Evolutionary conservation across 2,329 filamentous ascomycete species (phyloP).

Genomic region (Nemania sp.): DNA sequence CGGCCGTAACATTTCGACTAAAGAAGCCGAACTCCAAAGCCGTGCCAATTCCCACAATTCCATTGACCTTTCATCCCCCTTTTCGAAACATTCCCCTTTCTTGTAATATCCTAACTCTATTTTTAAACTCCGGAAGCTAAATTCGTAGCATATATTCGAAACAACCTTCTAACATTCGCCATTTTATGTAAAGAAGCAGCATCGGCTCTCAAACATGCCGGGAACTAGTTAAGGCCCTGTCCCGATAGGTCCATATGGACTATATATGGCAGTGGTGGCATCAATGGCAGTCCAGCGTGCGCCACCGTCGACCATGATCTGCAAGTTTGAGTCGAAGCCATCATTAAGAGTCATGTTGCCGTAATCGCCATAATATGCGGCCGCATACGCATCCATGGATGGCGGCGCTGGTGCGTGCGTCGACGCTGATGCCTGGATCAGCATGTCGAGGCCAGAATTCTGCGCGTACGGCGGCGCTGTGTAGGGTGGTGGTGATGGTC

Average conservation of each 20-base stretch:
- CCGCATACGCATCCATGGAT: slow-evolving; percentile 27
- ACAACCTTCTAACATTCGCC: too few relatives aligned
- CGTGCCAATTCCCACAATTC: too few relatives aligned
- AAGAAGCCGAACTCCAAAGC: too few relatives aligned
- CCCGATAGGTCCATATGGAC: slow-evolving; percentile 29
- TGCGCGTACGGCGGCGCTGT: slow-evolving; percentile 29
- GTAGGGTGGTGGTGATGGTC: slow-evolving; percentile 22
- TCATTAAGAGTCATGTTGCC: slow-evolving; percentile 42
- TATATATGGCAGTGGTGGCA: slow-evolving; percentile 33
- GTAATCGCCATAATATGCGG: slow-evolving; percentile 34
- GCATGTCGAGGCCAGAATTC: slow-evolving; percentile 45
- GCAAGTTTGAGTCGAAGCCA: slow-evolving; percentile 52
- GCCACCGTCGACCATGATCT: slow-evolving; percentile 48
- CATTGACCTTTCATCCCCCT: too few relatives aligned
- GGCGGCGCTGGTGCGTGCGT: slow-evolving; percentile 37
- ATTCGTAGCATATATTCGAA: too few relatives aligned
- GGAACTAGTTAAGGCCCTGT: slow-evolving; percentile 11
- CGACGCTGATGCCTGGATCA: slow-evolving; percentile 45
- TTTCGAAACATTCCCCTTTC: too few relatives aligned
- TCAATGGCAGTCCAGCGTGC: slow-evolving; percentile 34
- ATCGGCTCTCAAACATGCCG: too few relatives aligned
- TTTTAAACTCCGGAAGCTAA: too few relatives aligned
- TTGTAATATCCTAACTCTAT: too few relatives aligned
- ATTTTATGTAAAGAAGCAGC: too few relatives aligned
- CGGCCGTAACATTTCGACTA: too few relatives aligned